A percentile compares a stretch with the other conserved stretches of the same genome.
phyloP scores from a whole-genome alignment of 2,329 filamentous ascomycete genomes.

The Ophiosphaerella narmari region DNA sequence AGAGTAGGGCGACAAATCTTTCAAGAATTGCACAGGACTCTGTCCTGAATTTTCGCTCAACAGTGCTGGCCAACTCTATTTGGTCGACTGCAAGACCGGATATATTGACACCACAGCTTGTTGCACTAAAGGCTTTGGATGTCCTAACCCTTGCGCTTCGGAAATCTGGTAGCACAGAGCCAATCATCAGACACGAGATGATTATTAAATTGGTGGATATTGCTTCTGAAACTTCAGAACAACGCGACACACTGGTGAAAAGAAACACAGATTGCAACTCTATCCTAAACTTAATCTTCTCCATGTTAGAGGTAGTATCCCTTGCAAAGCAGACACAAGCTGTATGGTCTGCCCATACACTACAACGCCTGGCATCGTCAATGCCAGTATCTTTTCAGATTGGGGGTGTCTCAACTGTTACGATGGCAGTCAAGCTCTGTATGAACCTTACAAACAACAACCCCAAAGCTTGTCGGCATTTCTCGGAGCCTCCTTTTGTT shows the following conservation, averaged over 20 bases:
- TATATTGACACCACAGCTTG: conserved; percentile 63
- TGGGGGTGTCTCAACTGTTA: conserved; percentile 21
- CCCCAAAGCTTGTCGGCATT: conserved; percentile 67
- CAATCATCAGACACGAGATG: conserved; percentile 50
- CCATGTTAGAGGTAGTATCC: conserved; percentile 58
- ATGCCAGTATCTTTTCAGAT: conserved; percentile 36
- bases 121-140: conserved; percentile 68
- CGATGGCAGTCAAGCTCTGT: conserved; percentile 69
- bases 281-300: conserved; percentile 50
- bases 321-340: conserved; percentile 49
- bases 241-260: conserved; percentile 21
- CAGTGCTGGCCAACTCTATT: conserved; percentile 58
- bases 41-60: conserved; percentile 59
- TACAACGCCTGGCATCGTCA: conserved; percentile 58
- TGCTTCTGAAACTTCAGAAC: conserved; percentile 28
- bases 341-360: conserved; percentile 50
- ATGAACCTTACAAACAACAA: conserved; percentile 88
- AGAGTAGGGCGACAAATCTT: conserved; percentile 70
- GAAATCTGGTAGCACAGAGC: conserved; percentile 53
- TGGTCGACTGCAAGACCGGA: conserved; percentile 63
- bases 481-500: conserved; percentile 62
- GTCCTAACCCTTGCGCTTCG: conserved; percentile 59
- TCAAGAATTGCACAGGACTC: conserved; percentile 66
- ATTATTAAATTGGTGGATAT: conserved; percentile 52
- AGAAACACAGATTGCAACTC: conserved; percentile 22